These are phyloP conservation scores for Backusella macrospora DNA, from an alignment of 192 early-diverging fungal genomes.

Conservation along the genomic window DNA sequence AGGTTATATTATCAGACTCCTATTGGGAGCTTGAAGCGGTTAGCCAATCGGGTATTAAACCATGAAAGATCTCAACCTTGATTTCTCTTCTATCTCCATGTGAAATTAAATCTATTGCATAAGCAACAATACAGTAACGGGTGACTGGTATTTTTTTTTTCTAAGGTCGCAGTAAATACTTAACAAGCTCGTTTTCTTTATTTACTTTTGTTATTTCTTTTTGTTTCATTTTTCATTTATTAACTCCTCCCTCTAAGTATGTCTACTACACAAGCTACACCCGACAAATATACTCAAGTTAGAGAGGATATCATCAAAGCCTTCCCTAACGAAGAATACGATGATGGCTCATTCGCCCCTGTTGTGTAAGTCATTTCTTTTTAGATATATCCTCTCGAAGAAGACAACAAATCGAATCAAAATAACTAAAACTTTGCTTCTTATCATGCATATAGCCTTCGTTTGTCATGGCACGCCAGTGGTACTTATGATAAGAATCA, in stretches of 20 bases:
- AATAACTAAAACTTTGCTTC: constrained; percentile 39
- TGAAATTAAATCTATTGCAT: constrained; percentile 17
- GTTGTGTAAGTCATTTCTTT: constrained; percentile 49
- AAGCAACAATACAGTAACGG: constrained; percentile 6
- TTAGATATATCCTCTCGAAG: background rate
- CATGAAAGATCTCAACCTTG: background rate
- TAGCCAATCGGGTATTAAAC: constrained; percentile 15
- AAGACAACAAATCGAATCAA: background rate
- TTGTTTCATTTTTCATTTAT: constrained; percentile 2
- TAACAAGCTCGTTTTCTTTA: background rate
- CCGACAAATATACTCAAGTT: constrained; percentile 46
- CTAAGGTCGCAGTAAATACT: background rate
- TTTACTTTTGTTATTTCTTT: constrained; percentile 6
- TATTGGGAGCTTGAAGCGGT: background rate
- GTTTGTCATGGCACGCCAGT: constrained; percentile 64
- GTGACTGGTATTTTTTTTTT: background rate
- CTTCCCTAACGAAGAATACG: constrained; percentile 41
- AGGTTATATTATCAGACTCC: background rate
- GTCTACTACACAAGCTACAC: constrained; percentile 34
- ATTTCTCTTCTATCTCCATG: constrained; percentile 10
- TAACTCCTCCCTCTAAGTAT: constrained; percentile 32
- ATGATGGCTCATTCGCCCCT: constrained; percentile 72
- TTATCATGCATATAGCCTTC: constrained; percentile 29
- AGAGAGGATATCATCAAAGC: constrained; percentile 44
- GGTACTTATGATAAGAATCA: constrained; percentile 67